Base-by-base conservation (phyloP, 2,329 filamentous ascomycete species). In the Fusarium foetens region DNA sequence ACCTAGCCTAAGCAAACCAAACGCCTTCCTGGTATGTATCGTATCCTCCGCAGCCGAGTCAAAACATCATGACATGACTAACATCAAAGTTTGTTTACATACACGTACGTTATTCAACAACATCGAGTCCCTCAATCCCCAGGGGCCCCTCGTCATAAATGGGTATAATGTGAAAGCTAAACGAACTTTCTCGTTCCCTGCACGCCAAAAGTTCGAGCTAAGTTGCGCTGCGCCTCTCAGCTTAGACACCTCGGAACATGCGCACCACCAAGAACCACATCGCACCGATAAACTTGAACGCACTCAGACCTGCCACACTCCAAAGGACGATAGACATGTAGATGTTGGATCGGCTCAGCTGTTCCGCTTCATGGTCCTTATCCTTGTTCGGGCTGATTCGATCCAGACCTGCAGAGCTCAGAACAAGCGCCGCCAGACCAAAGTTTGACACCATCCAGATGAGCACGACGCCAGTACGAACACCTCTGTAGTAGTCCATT, bases 401-500 rank as follows among this genome's bases (percentile, higher is more conserved):
- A 74, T 97, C 91, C 70, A 98, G 82, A 5, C 96, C 95, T 29
- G 93, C 95, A 2, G 93, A 91, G 79, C 93, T 95, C 73, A 99
- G 85, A 12, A 99, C 95, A 4, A 97, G 87, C 1, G 95, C 95
- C 1, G 90, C 91, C 10, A 99, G 89, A 1, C 90, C 94, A 80
- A 99, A 93, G 82, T 99, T 99, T 79, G 91, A 94, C 77, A 98
- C 94, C 88, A 99, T 97, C 96, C 96, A 99, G 73, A 93, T 90
- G 55, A 98, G 85, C 35, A 99, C 96, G 74, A 98, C 95, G 33
- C 94, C 90, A 25, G 93, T 97, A 70, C 96, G 90, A 81, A 99
- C 97, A 73, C 95, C 96, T 77, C 95, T 94, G 88, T 99, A 99
- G 84, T 98, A 99, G 81, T 99, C 96, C 85, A 98, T 94, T 81